phyloP scores from a whole-genome alignment of 768 basidiomycete species.

The Leccinum ochraceum region DNA sequence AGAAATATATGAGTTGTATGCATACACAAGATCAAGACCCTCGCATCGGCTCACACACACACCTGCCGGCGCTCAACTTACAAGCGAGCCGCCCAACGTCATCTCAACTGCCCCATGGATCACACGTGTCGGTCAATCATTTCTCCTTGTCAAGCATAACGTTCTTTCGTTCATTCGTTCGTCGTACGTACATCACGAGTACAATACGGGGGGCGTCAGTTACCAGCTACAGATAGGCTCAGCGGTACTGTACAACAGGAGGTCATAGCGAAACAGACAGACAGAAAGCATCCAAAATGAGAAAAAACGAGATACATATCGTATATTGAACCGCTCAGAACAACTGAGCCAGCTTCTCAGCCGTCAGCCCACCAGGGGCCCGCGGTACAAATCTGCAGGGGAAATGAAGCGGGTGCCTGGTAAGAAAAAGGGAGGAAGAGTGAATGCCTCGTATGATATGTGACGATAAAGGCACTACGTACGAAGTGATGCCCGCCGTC shows the following conservation, averaged over 20 bases:
- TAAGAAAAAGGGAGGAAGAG: neutral
- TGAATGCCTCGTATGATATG: neutral
- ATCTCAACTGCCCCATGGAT: neutral
- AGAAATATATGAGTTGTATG: too few species aligned
- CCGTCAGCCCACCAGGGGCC: conserved; percentile 12
- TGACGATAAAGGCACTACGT: conserved; percentile 6
- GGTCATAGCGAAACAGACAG: neutral
- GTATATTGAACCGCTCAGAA: conserved; percentile 13
- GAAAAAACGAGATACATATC: neutral
- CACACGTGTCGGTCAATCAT: neutral
- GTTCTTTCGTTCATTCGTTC: neutral
- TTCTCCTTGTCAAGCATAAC: neutral
- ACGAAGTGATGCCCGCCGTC: conserved; percentile 31
- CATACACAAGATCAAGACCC: too few species aligned
- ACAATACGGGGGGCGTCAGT: neutral
- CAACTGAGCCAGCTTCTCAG: conserved; percentile 20
- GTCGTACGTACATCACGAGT: neutral
- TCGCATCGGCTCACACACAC: neutral
- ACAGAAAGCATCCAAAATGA: neutral
- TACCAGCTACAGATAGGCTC: neutral
- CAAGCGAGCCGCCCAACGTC: neutral
- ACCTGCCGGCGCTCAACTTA: too few species aligned
- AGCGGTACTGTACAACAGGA: neutral
- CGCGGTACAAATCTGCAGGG: conserved; percentile 30
- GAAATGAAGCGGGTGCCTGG: conserved; percentile 28